Evolutionary conservation across 2,329 filamentous ascomycete genomes (phyloP), one percentile per base, ranked within the genome.

Genomic region (Fusarium metavorans): DNA sequence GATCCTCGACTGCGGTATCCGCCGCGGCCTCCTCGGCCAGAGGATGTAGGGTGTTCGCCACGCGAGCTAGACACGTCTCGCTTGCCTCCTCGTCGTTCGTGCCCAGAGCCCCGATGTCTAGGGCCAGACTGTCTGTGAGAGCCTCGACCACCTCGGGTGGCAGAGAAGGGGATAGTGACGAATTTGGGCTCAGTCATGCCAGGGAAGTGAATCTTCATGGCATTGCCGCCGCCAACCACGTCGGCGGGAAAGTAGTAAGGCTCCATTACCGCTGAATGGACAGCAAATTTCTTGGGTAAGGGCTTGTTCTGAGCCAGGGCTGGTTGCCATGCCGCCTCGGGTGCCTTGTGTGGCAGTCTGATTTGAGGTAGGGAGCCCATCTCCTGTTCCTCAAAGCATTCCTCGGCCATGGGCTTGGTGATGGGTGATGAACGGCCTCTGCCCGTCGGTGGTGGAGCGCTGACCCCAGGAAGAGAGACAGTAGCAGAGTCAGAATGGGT

Each of bases 371-470:
- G 83, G 9, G 93, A 95, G 5, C 93, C 93, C 85, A 93, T 93
- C 81, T 95, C 93, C 78, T 94, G 92, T 78, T 95, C 92, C 79
- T 94, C 93, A 74, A 95, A 95, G 74, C 94, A 94, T 71, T 94
- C 92, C 73, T 95, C 93, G 7, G 93, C 92, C 83, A 94, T 92
- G 57, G 91, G 90, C 78, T 92, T 93, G 5, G 91, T 91, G 18
- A 86, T 87, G 23, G 88, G 68, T 80, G 34, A 87, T 85, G 57
- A 84, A 84, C 64, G 85, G 56, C 85, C 85, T 39, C 82, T 82
- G 32, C 81, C 80, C 20, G 79, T 84, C 6, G 76, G 64, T 66
- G 62, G 61, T 18, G 65, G 62, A 56, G 71, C 39, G 13, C 66
- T 66, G 18, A 72, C 68, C 34, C 79, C 82, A 58, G 84, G 94